Percentiles rank a stretch among this genome's conserved stretches.
These are phyloP conservation scores for Penicillium roqueforti DNA, from an alignment of 495 filamentous ascomycete species.

Conservation along the genomic window DNA sequence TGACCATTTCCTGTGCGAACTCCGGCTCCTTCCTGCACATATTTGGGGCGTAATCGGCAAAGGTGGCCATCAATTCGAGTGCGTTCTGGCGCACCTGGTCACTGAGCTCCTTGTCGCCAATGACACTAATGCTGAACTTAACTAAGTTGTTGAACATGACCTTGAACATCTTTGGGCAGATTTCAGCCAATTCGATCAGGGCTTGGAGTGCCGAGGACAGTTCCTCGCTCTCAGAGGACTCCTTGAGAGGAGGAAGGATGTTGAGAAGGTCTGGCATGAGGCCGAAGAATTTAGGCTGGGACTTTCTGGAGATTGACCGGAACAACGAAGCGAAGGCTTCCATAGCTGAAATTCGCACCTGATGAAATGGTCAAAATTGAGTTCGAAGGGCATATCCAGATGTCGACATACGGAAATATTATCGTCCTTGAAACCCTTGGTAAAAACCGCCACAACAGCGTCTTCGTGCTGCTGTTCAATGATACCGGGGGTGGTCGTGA, in stretches of 20 bases:
- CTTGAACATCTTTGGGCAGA: conserved; percentile 95
- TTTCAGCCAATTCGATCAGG: conserved; percentile 89
- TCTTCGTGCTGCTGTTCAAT: conserved; percentile 95
- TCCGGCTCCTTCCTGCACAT: conserved; percentile 92
- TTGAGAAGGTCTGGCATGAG: conserved; percentile 88
- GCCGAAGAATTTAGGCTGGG: conserved; percentile 77
- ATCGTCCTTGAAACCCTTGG: conserved; percentile 85
- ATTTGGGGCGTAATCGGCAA: conserved; percentile 86
- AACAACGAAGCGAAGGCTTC: conserved; percentile 97
- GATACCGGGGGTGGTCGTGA: conserved; percentile 90
- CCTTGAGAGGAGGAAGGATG: conserved; percentile 88
- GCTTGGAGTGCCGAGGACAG: conserved; percentile 84
- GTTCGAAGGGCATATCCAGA: background rate
- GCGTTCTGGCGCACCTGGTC: conserved; percentile 92
- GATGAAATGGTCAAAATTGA: conserved; percentile 8
- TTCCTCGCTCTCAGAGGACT: conserved; percentile 79
- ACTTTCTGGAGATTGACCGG: conserved; percentile 79
- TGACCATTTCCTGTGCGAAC: conserved; percentile 95
- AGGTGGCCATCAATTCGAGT: conserved; percentile 95
- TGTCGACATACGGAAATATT: conserved; percentile 60
- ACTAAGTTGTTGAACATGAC: conserved; percentile 84
- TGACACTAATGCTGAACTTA: conserved; percentile 83
- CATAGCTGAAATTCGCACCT: conserved; percentile 90
- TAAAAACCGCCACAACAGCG: conserved; percentile 76
- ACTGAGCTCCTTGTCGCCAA: conserved; percentile 90